Conservation (phyloP, 768 basidiomycete genomes). For the Amanita molliuscula region DNA sequence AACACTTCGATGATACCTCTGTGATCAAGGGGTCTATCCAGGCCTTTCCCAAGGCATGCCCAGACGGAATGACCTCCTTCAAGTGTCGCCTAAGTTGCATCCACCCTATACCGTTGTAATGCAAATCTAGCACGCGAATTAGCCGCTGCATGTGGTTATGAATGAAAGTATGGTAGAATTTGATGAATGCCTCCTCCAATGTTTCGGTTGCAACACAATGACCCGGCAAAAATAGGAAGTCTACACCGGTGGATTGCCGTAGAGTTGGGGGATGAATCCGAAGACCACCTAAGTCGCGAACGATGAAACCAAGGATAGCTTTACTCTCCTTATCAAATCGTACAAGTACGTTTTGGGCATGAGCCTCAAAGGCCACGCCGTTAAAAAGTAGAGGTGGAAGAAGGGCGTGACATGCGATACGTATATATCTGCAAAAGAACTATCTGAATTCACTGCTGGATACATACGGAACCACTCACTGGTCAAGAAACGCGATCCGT, state of each 20-base stretch:
- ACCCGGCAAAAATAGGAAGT: slow-evolving; percentile 41
- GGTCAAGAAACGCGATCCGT: slow-evolving; percentile 34
- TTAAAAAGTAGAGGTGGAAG: slow-evolving; percentile 42
- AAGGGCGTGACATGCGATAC: slow-evolving; percentile 39
- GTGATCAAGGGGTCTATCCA: slow-evolving; percentile 34
- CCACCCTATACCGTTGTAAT: slow-evolving; percentile 43
- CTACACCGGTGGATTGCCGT: slow-evolving; percentile 33
- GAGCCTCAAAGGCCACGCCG: slow-evolving; percentile 52
- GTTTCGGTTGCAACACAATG: slow-evolving; percentile 41
- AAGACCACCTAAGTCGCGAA: slow-evolving; percentile 49
- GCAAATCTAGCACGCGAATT: slow-evolving; percentile 41
- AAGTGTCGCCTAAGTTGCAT: slow-evolving; percentile 37
- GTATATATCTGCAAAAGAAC: slow-evolving; percentile 29
- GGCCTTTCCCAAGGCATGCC: slow-evolving; percentile 32
- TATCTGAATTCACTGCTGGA: neutral
- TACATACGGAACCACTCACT: slow-evolving; percentile 18
- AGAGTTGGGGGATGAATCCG: slow-evolving; percentile 43
- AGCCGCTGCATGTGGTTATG: slow-evolving; percentile 52
- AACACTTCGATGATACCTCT: slow-evolving; percentile 41
- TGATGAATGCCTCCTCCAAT: slow-evolving; percentile 40
- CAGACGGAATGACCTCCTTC: slow-evolving; percentile 29
- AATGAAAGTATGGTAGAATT: slow-evolving; percentile 50
- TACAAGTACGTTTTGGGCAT: slow-evolving; percentile 46
- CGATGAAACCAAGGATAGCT: slow-evolving; percentile 36
- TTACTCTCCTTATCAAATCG: slow-evolving; percentile 34